Base-by-base conservation (phyloP, 495 filamentous ascomycete species). In the Trichodelitschia bisporula region DNA sequence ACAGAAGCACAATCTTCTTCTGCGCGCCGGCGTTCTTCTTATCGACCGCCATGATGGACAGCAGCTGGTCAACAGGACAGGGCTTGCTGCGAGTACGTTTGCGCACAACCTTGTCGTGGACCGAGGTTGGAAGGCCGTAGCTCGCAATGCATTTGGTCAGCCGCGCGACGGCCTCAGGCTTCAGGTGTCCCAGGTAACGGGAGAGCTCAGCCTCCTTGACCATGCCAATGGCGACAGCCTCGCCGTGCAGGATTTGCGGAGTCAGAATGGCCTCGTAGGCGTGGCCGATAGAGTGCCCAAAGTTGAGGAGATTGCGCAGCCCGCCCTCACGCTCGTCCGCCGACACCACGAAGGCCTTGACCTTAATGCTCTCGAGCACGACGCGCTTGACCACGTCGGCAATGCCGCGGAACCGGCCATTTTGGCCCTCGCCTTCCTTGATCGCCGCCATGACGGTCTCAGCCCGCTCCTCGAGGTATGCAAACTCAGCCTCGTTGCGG, bases 21-120 rank as follows among this genome's bases (percentile, higher is more conserved):
- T 89, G 84, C 19, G 63, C 65, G 1, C 86, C 86, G 19, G 91
- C 74, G 33, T 97, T 97, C 64, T 97, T 97, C 65, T 97, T 97
- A 55, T 97, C 86, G 23, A 95, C 69, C 2, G 70, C 82, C 86
- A 97, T 97, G 47, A 89, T 84, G 35, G 69, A 61, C 27, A 97
- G 56, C 34, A 95, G 49, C 26, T 73, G 66, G 37, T 95, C 79
- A 8, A 93, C 77, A n/a, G 80, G 72, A 47, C 89, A 97, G 40
- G 71, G 61, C 49, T 86, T 93, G 18, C 70, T 74, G 4, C 77
- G 79, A 5, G 89, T 82, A 34, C 83, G 61, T 44, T 76, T 78
- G 30, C 70, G 65, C 23, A 97, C 68, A n/a, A 67, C 66, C 43
- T 77, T 66, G 52, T 95, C 82, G 31, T 75, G 62, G 21, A 92